A percentile compares a stretch with the other conserved stretches of the same genome.
phyloP scores from a whole-genome alignment of 441 rosid genomes.

The Brassica balearica region DNA sequence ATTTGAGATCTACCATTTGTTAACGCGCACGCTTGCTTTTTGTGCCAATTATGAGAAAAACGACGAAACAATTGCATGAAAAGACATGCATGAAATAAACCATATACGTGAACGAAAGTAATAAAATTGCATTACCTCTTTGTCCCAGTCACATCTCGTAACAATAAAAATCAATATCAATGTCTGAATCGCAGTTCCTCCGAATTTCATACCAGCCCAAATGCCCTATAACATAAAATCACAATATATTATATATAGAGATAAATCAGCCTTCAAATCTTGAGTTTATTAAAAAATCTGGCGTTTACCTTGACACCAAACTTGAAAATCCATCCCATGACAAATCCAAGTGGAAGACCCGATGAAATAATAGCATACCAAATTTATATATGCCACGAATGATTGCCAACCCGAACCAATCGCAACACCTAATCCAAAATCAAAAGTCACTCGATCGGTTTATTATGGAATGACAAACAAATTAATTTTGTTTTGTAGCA shows the following conservation, averaged over 20 bases:
- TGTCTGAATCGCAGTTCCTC: background rate
- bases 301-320: slow-evolving; percentile 58
- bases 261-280: background rate
- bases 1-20: background rate
- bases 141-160: background rate
- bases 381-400: slow-evolving; percentile 68
- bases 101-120: background rate
- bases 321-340: slow-evolving; percentile 61
- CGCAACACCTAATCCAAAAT: slow-evolving; percentile 62
- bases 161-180: background rate
- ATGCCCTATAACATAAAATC: background rate
- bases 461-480: background rate
- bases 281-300: background rate
- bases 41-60: slow-evolving; percentile 3
- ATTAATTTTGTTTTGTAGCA: background rate
- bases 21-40: slow-evolving; percentile 21
- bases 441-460: background rate
- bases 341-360: slow-evolving; percentile 78
- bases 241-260: background rate
- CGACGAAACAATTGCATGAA: background rate
- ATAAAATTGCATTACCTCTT: background rate
- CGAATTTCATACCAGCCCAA: background rate
- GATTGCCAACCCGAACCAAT: slow-evolving; percentile 88
- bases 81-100: background rate
- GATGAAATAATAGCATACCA: slow-evolving; percentile 70